These are phyloP conservation scores for Trichocomaceae sp. DNA, from an alignment of 2,329 filamentous ascomycete genomes.

Conservation along the genomic window DNA sequence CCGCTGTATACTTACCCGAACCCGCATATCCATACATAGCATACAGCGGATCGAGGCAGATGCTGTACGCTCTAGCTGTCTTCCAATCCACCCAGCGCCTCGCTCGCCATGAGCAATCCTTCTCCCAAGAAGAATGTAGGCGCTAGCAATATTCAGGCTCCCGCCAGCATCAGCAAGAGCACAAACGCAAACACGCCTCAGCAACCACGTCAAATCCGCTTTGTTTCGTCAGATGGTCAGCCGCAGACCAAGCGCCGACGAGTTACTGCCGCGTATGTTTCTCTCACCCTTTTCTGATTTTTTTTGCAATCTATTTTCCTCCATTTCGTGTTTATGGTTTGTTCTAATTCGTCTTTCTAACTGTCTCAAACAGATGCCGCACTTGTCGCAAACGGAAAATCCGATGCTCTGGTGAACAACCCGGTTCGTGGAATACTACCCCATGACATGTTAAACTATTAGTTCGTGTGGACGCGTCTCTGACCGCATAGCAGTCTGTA, in stretches of 20 bases:
- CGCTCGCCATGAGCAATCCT: slow-evolving; percentile 32
- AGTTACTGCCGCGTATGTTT: slow-evolving; percentile 67
- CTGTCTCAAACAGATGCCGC: slow-evolving; percentile 48
- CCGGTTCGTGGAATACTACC: slow-evolving; percentile 33
- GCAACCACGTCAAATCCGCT: slow-evolving; percentile 54
- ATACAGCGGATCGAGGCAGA: neutral
- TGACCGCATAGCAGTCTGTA: slow-evolving; percentile 45
- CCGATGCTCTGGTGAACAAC: slow-evolving; percentile 66
- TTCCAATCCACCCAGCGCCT: neutral
- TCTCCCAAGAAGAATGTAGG: slow-evolving; percentile 30
- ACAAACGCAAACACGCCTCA: slow-evolving; percentile 15
- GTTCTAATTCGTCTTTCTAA: neutral
- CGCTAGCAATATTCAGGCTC: slow-evolving; percentile 19
- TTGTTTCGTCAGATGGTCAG: slow-evolving; percentile 75
- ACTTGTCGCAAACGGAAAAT: slow-evolving; percentile 73
- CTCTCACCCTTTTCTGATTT: neutral
- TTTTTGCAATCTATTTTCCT: no score
- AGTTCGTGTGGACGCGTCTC: slow-evolving; percentile 8
- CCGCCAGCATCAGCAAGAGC: neutral
- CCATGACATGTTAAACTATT: neutral
- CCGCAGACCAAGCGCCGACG: slow-evolving; percentile 71
- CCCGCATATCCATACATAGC: no score
- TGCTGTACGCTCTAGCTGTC: neutral
- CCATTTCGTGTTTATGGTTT: neutral
- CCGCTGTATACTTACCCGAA: no score